phyloP scores from a whole-genome alignment of 116 monocot species.

The Posidonia oceanica region DNA sequence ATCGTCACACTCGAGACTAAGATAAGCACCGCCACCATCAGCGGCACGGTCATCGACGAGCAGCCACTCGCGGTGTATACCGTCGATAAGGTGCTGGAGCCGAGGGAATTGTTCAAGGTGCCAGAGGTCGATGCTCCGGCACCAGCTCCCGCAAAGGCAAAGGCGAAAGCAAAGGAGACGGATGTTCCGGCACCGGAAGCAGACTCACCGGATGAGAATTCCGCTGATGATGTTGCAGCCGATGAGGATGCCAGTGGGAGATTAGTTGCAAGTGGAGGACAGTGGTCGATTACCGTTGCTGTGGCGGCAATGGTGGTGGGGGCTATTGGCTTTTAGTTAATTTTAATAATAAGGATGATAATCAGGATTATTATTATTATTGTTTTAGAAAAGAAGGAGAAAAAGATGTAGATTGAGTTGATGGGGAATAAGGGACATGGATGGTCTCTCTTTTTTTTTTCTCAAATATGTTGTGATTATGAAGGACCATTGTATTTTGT shows the following conservation, averaged over 20 bases:
- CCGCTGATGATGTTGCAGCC: constrained; percentile 5
- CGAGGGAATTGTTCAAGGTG: constrained; percentile 65
- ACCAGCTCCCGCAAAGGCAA: constrained; percentile 28
- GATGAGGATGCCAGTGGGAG: constrained; percentile 1
- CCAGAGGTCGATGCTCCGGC: constrained; percentile 18
- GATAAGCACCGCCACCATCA: constrained; percentile 37
- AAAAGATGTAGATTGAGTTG: background rate
- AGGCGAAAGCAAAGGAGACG: constrained; percentile 1
- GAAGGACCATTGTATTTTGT: too few species aligned
- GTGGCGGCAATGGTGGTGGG: constrained; percentile 4
- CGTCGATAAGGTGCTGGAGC: constrained; percentile 71
- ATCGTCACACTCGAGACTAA: constrained; percentile 46
- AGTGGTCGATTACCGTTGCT: background rate
- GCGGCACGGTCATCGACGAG: constrained; percentile 48
- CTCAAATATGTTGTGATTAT: too few species aligned
- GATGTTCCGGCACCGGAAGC: constrained; percentile 6
- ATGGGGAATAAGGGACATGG: background rate
- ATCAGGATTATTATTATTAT: background rate
- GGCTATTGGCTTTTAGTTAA: background rate
- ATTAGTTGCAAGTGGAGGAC: background rate
- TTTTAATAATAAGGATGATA: background rate
- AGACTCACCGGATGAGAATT: background rate
- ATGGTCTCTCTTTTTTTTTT: background rate
- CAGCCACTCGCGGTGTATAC: constrained; percentile 62
- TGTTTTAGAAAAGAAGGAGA: too few species aligned